Base-by-base conservation (phyloP, 1,284 basidiomycete species). In the Xerocomus amazonicus region DNA sequence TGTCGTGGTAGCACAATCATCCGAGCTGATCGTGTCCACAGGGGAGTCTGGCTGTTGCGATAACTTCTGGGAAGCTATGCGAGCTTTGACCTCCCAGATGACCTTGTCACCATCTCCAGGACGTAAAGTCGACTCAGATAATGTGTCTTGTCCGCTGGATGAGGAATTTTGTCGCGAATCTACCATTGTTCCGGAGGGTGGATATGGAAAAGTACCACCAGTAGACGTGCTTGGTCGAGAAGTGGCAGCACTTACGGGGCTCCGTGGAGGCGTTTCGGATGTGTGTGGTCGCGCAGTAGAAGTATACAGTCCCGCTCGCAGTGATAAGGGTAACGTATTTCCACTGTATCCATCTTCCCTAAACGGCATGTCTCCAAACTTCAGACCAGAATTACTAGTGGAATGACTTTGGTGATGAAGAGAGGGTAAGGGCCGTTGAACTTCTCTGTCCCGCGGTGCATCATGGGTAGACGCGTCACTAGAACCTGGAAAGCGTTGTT, bases 231-330 rank as follows among this genome's bases (percentile, higher is more conserved):
- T 54, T 47, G 67, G 61, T 43, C 70, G 65, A 9, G 76, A 75
- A 50, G 75, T 76, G 31, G 68, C 63, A 36, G 78, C 75, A 50
- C 75, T 80, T 45, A 76, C 69, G 9, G 84, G 84, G 46, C 83
- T 84, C 27, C 74, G 77, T 44, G 81, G 80, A 33, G 81, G 78
- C 2, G 79, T 66, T 38, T 69, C 63, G 32, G 67, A 34, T 17
- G 48, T 43, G 35, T 34, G 51, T 8, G 52, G 46, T 38, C 68
- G 66, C 31, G 34, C 43, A 29, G 59, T 45, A 43, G 50, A 28
- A 36, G 38, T n/a, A 43, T 68, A 69, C 13, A 39, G 56, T 10
- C 63, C 63, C n/a, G 65, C 38, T 29, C 67, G 66, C 43, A 66
- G 40, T 16, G 67, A 60, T 36, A 48, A 12, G n/a, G 63, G 63